These are phyloP conservation scores for Phialophora expanda DNA, from an alignment of 2,329 filamentous ascomycete genomes.

Conservation along the genomic window DNA sequence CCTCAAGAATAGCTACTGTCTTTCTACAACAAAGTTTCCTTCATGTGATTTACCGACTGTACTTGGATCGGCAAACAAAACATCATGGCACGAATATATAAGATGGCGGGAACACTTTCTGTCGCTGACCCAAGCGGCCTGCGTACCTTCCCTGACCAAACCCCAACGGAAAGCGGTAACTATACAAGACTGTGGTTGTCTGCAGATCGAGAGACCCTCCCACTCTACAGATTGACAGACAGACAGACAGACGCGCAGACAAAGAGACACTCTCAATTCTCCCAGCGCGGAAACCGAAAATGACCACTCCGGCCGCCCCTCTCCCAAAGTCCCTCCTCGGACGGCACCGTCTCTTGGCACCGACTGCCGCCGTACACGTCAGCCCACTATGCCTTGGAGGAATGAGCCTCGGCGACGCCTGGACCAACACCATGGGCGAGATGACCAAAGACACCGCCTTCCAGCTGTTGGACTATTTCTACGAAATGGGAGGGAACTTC, in stretches of 20 bases:
- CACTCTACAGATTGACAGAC: no score
- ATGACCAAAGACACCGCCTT: constrained; percentile 54
- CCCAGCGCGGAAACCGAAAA: background rate
- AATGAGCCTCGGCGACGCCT: constrained; percentile 62
- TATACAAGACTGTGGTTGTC: no score
- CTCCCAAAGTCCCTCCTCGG: constrained; percentile 52
- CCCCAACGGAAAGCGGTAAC: no score
- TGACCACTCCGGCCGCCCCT: constrained; percentile 40
- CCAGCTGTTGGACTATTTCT: constrained; percentile 55
- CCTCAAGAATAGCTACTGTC: no score
- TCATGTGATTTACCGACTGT: no score
- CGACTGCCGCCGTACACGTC: constrained; percentile 58
- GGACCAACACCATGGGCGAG: constrained; percentile 45
- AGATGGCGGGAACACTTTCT: no score
- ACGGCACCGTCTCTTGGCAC: constrained; percentile 58
- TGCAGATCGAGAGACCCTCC: background rate
- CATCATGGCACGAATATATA: no score
- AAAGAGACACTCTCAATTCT: background rate
- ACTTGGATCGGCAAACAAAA: no score
- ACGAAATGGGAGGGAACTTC: constrained; percentile 57
- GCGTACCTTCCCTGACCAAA: no score
- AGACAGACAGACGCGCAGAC: background rate
- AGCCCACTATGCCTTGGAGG: constrained; percentile 60
- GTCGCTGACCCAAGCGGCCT: no score
- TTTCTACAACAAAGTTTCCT: no score